Evolutionary conservation across 2,329 filamentous ascomycete species (phyloP), one percentile per base, ranked within the genome.

Genomic region (Neoarthrinium moseri): DNA sequence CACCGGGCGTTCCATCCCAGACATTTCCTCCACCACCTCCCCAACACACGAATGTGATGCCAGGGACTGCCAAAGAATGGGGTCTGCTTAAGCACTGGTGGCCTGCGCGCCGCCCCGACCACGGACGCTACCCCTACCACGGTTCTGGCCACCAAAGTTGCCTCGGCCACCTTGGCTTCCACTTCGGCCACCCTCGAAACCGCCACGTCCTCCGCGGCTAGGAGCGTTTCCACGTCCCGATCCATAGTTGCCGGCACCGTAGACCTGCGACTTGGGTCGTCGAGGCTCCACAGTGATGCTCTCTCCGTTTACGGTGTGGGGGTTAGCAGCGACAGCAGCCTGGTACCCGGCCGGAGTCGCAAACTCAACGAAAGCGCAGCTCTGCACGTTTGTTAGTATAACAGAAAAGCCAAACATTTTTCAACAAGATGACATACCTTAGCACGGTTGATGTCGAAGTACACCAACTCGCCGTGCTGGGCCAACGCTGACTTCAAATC

Each of bases 311-410:
- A 99, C 81, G 35, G 80, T 79, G 71, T 95, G 90, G 27, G 92
- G 92, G 72, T 95, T 97, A 56, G 86, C 87, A 50, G 81, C 81
- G 29, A 89, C 78, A 34, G 94, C 94, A 51, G 88, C 86, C 66
- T 89, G 81, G 71, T 95, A 96, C 37, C 83, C 90, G 45, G 91
- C 83, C 18, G 82, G 65, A 37, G 86, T 87, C 62, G 84, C 87
- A 69, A 94, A 99, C 67, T 99, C 94, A 49, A 96, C 89, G 63
- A 97, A 97, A 21, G 94, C 94, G 62, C 91, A 96, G 78, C 94
- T 96, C 92, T 95, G 63, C 22, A 15, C 34, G 10, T 24, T 23
- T 45, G 48, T 66, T 54, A 66, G 61, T 15, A 23, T 30, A 29
- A 18, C 11, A 5, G 12, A 17, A 33, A 11, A 41, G 11, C 21